These are phyloP conservation scores for Crucihimalaya himalaica DNA, from an alignment of 345 rosid genomes.

Conservation along the genomic window DNA sequence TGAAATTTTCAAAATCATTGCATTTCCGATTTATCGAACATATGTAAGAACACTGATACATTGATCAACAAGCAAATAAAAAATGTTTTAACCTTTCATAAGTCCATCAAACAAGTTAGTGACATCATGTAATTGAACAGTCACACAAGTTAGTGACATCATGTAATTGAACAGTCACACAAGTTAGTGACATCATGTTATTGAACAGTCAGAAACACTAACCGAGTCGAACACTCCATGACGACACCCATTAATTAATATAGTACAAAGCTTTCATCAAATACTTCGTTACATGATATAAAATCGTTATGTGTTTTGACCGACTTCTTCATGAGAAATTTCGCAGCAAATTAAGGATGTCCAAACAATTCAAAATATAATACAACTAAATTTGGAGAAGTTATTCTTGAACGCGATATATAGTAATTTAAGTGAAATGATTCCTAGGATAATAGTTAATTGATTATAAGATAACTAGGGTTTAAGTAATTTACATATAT, in stretches of 20 bases:
- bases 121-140: too few relatives aligned
- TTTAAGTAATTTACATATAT: neutral
- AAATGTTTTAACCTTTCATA: neutral
- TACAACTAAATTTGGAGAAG: neutral
- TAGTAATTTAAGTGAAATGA: slow-evolving; percentile 5
- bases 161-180: too few relatives aligned
- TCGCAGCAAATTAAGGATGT: slow-evolving; percentile 20
- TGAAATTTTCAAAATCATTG: neutral
- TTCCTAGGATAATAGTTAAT: slow-evolving; percentile 6
- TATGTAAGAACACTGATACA: slow-evolving; percentile 2
- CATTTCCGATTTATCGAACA: neutral
- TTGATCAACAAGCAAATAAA: neutral
- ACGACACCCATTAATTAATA: slow-evolving; percentile 6
- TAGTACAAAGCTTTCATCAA: neutral
- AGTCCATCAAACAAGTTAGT: too few relatives aligned
- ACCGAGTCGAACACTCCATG: slow-evolving; percentile 28
- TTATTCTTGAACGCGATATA: slow-evolving; percentile 5
- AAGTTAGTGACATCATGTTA: slow-evolving; percentile 13
- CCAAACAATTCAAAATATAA: slow-evolving; percentile 8
- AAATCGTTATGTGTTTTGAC: slow-evolving; percentile 11
- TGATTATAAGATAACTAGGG: neutral
- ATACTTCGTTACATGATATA: neutral
- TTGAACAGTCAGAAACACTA: slow-evolving; percentile 20
- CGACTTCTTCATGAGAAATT: slow-evolving; percentile 18
- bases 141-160: too few relatives aligned